These are phyloP conservation scores for Ophiostoma fasciatum DNA, from an alignment of 2,329 filamentous ascomycete genomes.

Conservation along the genomic window DNA sequence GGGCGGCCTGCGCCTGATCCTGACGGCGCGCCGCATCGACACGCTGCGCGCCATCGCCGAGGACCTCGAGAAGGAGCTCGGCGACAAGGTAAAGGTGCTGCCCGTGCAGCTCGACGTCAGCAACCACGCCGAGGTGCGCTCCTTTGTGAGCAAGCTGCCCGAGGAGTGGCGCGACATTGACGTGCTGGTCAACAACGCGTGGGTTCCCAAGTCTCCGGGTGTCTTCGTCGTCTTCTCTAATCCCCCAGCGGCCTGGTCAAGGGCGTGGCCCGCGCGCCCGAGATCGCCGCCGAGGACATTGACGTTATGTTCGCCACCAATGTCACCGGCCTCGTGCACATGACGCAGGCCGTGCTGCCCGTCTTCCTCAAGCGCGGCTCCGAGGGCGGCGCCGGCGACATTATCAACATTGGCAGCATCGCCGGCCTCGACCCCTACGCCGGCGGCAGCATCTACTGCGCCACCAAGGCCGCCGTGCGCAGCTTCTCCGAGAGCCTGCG, in stretches of 20 bases:
- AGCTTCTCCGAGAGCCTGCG: slow-evolving; percentile 72
- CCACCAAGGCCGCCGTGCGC: slow-evolving; percentile 77
- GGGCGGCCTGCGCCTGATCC: slow-evolving; percentile 57
- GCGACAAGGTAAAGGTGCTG: slow-evolving; percentile 73
- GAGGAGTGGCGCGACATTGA: slow-evolving; percentile 74
- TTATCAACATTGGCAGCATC: slow-evolving; percentile 88
- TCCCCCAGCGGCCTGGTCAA: slow-evolving; percentile 63
- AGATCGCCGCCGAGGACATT: slow-evolving; percentile 72
- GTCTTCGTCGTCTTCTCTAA: not conserved
- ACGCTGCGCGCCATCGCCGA: slow-evolving; percentile 59
- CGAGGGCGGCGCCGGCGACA: slow-evolving; percentile 70
- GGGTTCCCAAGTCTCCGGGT: slow-evolving; percentile 23
- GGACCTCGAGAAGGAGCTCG: slow-evolving; percentile 63
- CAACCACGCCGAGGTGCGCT: slow-evolving; percentile 56
- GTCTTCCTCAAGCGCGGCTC: slow-evolving; percentile 58
- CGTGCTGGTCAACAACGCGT: slow-evolving; percentile 94
- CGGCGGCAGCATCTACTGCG: slow-evolving; percentile 83
- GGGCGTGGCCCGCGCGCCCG: slow-evolving; percentile 71
- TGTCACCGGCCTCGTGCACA: slow-evolving; percentile 85
- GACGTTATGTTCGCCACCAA: slow-evolving; percentile 84
- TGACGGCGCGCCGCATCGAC: slow-evolving; percentile 80
- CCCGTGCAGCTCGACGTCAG: slow-evolving; percentile 80
- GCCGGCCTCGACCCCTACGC: slow-evolving; percentile 79
- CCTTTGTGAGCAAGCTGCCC: slow-evolving; percentile 59
- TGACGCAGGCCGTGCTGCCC: slow-evolving; percentile 82